Evolutionary conservation across 208 protist genomes (phyloP), one percentile per base, ranked within the genome.

Genomic region (Crithidia bombi): DNA sequence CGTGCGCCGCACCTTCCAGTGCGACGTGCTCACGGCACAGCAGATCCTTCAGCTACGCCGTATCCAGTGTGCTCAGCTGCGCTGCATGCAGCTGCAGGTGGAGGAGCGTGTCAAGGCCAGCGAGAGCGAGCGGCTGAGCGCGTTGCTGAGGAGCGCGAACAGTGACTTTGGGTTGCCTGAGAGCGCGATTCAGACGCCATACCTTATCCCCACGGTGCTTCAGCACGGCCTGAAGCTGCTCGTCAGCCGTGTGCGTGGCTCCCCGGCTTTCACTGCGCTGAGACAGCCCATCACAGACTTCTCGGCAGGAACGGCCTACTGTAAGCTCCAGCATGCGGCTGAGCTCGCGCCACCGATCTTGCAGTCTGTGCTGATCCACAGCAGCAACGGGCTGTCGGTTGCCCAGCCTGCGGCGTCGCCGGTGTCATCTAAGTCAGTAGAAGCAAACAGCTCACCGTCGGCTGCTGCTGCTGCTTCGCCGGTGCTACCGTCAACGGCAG

Each of bases 101-200:
- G 77, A 89, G 52, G 63, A 78, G 41, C 71, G 81, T 5, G 75
- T 78, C 12, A 61, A 70, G 23, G 51, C 69, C 1, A 67, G 36
- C 26, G 85, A 93, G 52, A 79, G 38, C 17, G 80, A 75, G 23
- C 62, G 25, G 33, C 78, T 90, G 28, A 73, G 58, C 23, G 68
- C 69, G 12, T 65, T 67, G 57, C 73, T 89, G 33, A 49, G 38
- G 10, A 55, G 52, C 14, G 62, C 63, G n/a, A 68, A 68, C 44
- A 84, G 71, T 41, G 83, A 93, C 77, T 93, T 93, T 85, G 88
- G 88, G 11, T 80, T 93, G 54, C 88, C 85, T 0, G 62, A 68
- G 2, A 62, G 65, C 25, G 38, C 84, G 23, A 47, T 74, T 28
- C 9, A 66, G 26, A 78, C 72, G 17, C 82, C 81, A 0, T 65